A percentile compares a stretch with the other conserved stretches of the same genome.
These are phyloP conservation scores for Phytopythium ostracodes DNA, from an alignment of 352 stramenopile genomes.

Conservation along the genomic window DNA sequence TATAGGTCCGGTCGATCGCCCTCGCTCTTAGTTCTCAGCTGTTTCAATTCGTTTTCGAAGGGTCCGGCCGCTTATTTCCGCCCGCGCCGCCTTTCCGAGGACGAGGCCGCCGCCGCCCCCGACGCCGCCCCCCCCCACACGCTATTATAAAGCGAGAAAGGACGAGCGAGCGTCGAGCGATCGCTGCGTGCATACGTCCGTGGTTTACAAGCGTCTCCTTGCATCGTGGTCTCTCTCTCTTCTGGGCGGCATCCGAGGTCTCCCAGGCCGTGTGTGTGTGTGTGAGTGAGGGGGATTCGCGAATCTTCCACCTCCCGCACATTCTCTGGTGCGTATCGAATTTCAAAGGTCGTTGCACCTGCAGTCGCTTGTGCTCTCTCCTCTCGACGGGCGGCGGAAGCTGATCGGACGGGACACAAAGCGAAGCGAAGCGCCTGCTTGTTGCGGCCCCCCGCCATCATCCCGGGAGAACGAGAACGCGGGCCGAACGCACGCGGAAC, in stretches of 20 bases:
- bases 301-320: too few relatives aligned
- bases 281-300: too few relatives aligned
- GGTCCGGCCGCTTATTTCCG: background rate
- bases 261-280: too few relatives aligned
- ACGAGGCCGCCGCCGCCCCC: too few relatives aligned
- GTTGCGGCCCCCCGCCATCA: too few relatives aligned
- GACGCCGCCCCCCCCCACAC: too few relatives aligned
- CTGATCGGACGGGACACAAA: background rate
- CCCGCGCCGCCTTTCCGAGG: background rate
- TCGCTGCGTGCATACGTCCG: background rate
- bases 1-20: background rate
- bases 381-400: background rate
- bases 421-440: background rate
- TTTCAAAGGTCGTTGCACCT: background rate
- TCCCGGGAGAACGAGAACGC: background rate
- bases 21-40: background rate
- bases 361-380: too few relatives aligned
- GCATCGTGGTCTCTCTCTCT: too few relatives aligned
- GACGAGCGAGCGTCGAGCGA: background rate
- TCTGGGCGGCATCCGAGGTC: too few relatives aligned
- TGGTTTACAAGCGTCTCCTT: too few relatives aligned
- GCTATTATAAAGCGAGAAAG: background rate
- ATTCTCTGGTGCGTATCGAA: background rate
- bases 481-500: slow-evolving; percentile 5
- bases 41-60: slow-evolving; percentile 1